Evolutionary conservation across 2,329 filamentous ascomycete species (phyloP).

Genomic region (Neocatenulostroma microsporum): DNA sequence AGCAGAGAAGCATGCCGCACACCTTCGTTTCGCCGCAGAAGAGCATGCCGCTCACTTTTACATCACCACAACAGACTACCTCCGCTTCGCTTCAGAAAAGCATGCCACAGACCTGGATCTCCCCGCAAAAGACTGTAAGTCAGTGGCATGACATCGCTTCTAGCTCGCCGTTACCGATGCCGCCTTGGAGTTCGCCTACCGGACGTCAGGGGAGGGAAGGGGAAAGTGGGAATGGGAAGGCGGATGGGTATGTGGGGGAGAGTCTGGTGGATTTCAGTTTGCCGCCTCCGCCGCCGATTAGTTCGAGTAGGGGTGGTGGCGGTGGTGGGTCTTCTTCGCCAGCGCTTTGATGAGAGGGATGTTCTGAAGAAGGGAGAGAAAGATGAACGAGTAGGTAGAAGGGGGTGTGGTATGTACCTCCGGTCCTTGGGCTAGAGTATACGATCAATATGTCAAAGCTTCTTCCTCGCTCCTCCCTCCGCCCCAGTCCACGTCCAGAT

Average conservation of each 20-base stretch:
- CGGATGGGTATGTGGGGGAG: slow-evolving; percentile 3
- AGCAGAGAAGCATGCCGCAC: neutral
- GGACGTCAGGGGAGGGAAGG: neutral
- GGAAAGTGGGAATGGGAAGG: neutral
- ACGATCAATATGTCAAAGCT: too few species aligned
- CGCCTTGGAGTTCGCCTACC: slow-evolving; percentile 14
- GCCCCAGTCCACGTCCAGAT: too few species aligned
- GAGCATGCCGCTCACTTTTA: too few species aligned
- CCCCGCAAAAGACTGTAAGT: too few species aligned
- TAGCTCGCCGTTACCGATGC: slow-evolving; percentile 16
- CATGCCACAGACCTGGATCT: slow-evolving; percentile 2
- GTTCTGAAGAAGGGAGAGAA: too few species aligned
- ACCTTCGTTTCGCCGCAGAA: neutral
- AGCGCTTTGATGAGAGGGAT: too few species aligned
- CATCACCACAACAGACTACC: neutral
- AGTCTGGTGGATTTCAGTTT: slow-evolving; percentile 16
- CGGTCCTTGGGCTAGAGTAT: too few species aligned
- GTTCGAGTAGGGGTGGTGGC: slow-evolving; percentile 6
- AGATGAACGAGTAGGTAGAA: too few species aligned
- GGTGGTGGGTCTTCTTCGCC: too few species aligned
- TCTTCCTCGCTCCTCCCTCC: too few species aligned
- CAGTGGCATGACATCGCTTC: slow-evolving; percentile 6
- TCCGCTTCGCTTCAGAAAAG: neutral
- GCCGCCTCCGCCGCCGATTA: slow-evolving; percentile 16
- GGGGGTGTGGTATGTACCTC: too few species aligned